Evolutionary conservation across 805 yeast genomes (phyloP), one percentile per base, ranked within the genome.

Genomic region (Scheffersomyces ergatensis): DNA sequence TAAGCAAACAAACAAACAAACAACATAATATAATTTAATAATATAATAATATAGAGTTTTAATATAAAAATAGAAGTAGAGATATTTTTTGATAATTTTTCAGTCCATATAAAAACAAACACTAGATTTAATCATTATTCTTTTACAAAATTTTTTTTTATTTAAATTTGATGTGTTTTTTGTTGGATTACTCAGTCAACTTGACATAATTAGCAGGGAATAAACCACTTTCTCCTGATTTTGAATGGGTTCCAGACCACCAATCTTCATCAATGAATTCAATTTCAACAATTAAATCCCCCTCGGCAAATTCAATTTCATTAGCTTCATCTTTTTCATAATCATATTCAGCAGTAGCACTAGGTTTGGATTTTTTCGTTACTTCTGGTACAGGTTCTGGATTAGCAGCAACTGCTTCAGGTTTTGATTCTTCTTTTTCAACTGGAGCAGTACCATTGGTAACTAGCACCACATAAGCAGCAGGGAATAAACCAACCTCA

Each of bases 251-350:
- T 38, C 99, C 99, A 40, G 85, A 73, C 98, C 98, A 93, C 99
- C 99, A 93, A 59, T 88, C 96, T 34, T 88, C 96, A 53, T 89
- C 96, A 14, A 87, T 85, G 61, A 87, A 85, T 52, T 89, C 95
- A 47, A 93, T 85, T 44, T 89, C 85, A 15, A 80, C 70, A 47
- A 93, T 89, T 44, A 73, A 55, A 51, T 89, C 98, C 39, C 92
- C 95, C 58, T 88, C 96, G 18, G 70, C 76, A 62, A 93, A 93
- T 2, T 80, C 76, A 44, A 93, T 72, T 66, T 93, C 99, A 57
- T 90, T 93, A 48, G 85, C 96, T 65, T 93, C 99, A 20, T 83
- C 83, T 24, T 95, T 96, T 37, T 85, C 96, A 60, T 92, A 90
- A 52, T 82, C 86, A 59, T 75, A 86, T 43, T 78, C 81, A 2